phyloP scores from a whole-genome alignment of 306 rosid species.

The Prunus fruticosa region DNA sequence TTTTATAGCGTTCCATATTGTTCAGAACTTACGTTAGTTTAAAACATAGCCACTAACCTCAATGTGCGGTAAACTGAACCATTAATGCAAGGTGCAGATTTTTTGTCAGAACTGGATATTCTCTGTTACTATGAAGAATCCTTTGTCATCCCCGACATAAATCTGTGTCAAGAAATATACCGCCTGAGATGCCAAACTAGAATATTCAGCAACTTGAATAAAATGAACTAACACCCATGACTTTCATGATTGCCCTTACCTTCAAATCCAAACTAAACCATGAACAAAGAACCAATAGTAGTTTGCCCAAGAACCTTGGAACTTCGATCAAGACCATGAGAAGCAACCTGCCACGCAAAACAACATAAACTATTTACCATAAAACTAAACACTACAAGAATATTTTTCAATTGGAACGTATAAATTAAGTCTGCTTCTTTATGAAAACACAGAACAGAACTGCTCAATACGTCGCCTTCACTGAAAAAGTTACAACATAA shows the following conservation, averaged over 20 bases:
- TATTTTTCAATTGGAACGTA: neutral
- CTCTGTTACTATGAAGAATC: neutral
- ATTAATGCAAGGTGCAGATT: neutral
- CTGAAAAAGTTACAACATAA: neutral
- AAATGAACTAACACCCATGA: neutral
- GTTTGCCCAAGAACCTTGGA: constrained; percentile 96
- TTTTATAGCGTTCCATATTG: neutral
- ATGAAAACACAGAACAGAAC: neutral
- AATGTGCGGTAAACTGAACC: neutral
- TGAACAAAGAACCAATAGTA: constrained; percentile 79
- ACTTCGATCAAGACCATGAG: constrained; percentile 95
- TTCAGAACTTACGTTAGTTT: neutral
- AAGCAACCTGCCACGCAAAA: constrained; percentile 68
- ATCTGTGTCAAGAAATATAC: neutral
- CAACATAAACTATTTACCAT: constrained; percentile 1
- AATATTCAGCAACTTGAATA: neutral
- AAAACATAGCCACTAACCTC: neutral
- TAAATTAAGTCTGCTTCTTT: neutral
- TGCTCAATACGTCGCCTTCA: neutral
- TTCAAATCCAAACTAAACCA: constrained; percentile 52
- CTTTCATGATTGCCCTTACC: constrained; percentile 9
- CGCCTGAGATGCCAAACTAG: neutral
- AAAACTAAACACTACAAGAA: neutral
- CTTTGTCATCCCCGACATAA: neutral
- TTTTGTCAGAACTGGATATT: neutral